A percentile compares a stretch with the other conserved stretches of the same genome.
phyloP scores from a whole-genome alignment of 768 basidiomycete species.

The Amanita rubescens region DNA sequence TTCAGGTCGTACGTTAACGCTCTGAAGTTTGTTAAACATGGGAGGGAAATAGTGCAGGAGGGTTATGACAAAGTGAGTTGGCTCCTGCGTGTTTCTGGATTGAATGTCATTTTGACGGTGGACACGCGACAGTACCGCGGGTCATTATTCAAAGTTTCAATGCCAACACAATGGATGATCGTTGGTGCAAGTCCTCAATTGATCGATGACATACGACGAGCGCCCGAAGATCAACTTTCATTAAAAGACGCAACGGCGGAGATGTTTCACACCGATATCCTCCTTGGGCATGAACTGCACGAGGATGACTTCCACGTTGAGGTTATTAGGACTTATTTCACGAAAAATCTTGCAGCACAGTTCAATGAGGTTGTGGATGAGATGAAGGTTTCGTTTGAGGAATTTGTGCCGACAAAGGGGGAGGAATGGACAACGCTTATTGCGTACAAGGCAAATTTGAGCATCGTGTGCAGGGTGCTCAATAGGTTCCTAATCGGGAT shows the following conservation, averaged over 20 bases:
- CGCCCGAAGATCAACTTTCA: slow-evolving; percentile 40
- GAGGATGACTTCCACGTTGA: slow-evolving; percentile 17
- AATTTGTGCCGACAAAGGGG: slow-evolving; percentile 9
- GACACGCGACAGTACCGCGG: slow-evolving; percentile 19
- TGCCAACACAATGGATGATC: slow-evolving; percentile 39
- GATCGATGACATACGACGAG: slow-evolving; percentile 39
- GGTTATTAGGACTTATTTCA: slow-evolving; percentile 19
- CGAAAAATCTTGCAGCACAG: slow-evolving; percentile 19
- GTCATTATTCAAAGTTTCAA: slow-evolving; percentile 34
- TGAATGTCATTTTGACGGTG: background rate
- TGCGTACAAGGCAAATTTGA: slow-evolving; percentile 11
- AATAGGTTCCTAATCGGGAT: slow-evolving; percentile 20
- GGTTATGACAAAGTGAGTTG: slow-evolving; percentile 24
- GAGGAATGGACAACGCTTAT: slow-evolving; percentile 12
- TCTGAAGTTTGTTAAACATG: slow-evolving; percentile 15
- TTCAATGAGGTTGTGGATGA: slow-evolving; percentile 20
- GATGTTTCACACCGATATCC: slow-evolving; percentile 27
- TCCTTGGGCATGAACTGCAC: slow-evolving; percentile 24
- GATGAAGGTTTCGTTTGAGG: slow-evolving; percentile 13
- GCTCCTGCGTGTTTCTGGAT: background rate
- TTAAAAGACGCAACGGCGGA: slow-evolving; percentile 15
- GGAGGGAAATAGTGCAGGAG: slow-evolving; percentile 20
- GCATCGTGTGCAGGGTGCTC: slow-evolving; percentile 16
- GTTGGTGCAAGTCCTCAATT: slow-evolving; percentile 30
- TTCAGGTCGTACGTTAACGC: slow-evolving; percentile 1